Conservation (phyloP, 805 yeast genomes). For the Metschnikowia sp. region DNA sequence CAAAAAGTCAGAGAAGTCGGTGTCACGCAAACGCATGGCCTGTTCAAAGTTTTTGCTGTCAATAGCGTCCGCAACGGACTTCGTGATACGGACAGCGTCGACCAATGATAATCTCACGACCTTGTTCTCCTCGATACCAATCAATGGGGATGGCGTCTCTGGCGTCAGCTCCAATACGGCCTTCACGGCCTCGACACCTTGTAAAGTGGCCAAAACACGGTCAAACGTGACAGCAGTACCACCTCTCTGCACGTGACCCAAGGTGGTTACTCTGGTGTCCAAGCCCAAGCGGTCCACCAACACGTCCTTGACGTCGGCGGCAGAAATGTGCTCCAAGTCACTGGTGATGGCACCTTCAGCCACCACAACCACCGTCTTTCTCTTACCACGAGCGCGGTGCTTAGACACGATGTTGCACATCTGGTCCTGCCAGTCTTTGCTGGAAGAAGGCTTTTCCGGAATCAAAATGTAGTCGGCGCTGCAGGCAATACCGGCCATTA, state of each 20-base stretch:
- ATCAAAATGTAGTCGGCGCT: constrained; percentile 79
- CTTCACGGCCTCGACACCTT: constrained; percentile 79
- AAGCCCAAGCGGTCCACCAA: constrained; percentile 60
- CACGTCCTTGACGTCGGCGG: constrained; percentile 62
- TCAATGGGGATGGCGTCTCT: constrained; percentile 75
- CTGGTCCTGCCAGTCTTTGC: constrained; percentile 62
- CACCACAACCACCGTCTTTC: constrained; percentile 76
- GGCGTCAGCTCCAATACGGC: constrained; percentile 69
- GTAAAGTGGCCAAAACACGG: constrained; percentile 68
- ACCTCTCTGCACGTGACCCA: constrained; percentile 83
- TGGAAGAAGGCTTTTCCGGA: constrained; percentile 73
- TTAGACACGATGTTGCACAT: constrained; percentile 59
- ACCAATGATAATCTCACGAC: constrained; percentile 65
- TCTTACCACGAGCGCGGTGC: constrained; percentile 68
- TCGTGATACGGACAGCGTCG: constrained; percentile 69
- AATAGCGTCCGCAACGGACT: constrained; percentile 70
- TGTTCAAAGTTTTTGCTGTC: constrained; percentile 60
- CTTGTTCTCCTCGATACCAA: constrained; percentile 68
- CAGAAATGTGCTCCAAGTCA: constrained; percentile 63
- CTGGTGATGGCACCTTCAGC: constrained; percentile 82
- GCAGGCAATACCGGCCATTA: constrained; percentile 76
- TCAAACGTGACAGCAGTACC: constrained; percentile 78
- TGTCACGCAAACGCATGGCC: constrained; percentile 70
- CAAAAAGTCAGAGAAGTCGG: constrained; percentile 64
- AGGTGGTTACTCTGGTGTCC: constrained; percentile 73